Conservation (phyloP, 1,284 basidiomycete species). For the Paramarasmius palmivorus region DNA sequence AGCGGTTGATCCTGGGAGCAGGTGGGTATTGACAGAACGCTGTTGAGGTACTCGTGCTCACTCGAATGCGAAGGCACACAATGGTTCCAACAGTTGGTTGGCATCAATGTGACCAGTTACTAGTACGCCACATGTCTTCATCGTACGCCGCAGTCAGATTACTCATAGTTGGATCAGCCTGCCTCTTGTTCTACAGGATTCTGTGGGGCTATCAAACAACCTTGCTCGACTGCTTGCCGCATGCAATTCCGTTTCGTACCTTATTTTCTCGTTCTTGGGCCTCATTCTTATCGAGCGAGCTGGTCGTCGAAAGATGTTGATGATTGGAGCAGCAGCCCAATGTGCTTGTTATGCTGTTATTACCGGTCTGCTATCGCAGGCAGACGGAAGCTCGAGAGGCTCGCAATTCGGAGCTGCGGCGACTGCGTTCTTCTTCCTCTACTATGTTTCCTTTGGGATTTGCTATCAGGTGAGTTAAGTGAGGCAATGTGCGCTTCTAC, state of each 20-base stretch:
- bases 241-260: constrained; percentile 48
- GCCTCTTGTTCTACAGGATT: constrained; percentile 46
- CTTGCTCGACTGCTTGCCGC: constrained; percentile 45
- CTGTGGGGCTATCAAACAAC: constrained; percentile 46
- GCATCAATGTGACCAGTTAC: constrained; percentile 74
- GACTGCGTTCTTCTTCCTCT: constrained; percentile 65
- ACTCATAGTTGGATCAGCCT: constrained; percentile 26
- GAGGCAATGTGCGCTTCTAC: not conserved
- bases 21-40: constrained; percentile 24
- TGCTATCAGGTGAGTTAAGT: constrained; percentile 55
- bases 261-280: constrained; percentile 50
- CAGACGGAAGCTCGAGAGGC: constrained; percentile 39
- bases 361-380: constrained; percentile 49
- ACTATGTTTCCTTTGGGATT: constrained; percentile 72
- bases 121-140: constrained; percentile 30
- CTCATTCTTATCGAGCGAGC: constrained; percentile 60
- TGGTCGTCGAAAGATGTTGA: constrained; percentile 68
- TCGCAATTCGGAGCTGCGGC: constrained; percentile 39
- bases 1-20: constrained; percentile 54
- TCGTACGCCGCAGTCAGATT: not conserved
- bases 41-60: no score
- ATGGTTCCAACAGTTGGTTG: constrained; percentile 73
- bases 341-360: constrained; percentile 59
- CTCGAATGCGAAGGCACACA: no score
- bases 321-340: constrained; percentile 70